Conservation (phyloP, 2,329 filamentous ascomycete genomes). For the Alternaria incomplexa region DNA sequence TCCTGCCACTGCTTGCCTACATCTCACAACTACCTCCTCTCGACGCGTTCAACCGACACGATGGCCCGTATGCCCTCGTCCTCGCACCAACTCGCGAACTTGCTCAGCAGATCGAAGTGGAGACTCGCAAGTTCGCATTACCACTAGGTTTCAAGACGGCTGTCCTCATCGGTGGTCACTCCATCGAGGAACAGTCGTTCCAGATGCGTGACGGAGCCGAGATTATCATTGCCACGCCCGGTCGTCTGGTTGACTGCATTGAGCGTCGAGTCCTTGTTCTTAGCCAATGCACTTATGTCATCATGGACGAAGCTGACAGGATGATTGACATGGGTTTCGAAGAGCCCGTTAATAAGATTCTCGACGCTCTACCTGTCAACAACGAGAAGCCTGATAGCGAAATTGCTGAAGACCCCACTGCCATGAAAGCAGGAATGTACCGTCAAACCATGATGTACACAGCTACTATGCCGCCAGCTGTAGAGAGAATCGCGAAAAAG, state of each 20-base stretch:
- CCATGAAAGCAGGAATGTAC: constrained; percentile 88
- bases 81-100: constrained; percentile 95
- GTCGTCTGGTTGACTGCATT: constrained; percentile 95
- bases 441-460: constrained; percentile 99
- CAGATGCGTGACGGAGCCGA: constrained; percentile 90
- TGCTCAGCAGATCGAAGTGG: constrained; percentile 94
- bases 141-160: constrained; percentile 94
- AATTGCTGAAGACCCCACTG: constrained; percentile 80
- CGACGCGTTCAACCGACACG: constrained; percentile 84
- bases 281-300: constrained; percentile 96
- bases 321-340: constrained; percentile 99
- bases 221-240: constrained; percentile 97
- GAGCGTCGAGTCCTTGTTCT: constrained; percentile 90
- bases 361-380: constrained; percentile 86
- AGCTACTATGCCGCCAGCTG: constrained; percentile 90
- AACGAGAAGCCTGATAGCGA: constrained; percentile 97
- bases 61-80: constrained; percentile 96
- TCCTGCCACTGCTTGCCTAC: constrained; percentile 90
- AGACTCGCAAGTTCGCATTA: constrained; percentile 89
- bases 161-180: constrained; percentile 97
- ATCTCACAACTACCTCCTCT: constrained; percentile 89
- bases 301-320: constrained; percentile 99
- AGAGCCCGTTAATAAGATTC: constrained; percentile 95
- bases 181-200: constrained; percentile 90
- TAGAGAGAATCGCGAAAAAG: constrained; percentile 96